Percentiles rank a stretch among this genome's conserved stretches.
These are phyloP conservation scores for Daldinia bambusicola DNA, from an alignment of 495 filamentous ascomycete genomes.

Conservation along the genomic window DNA sequence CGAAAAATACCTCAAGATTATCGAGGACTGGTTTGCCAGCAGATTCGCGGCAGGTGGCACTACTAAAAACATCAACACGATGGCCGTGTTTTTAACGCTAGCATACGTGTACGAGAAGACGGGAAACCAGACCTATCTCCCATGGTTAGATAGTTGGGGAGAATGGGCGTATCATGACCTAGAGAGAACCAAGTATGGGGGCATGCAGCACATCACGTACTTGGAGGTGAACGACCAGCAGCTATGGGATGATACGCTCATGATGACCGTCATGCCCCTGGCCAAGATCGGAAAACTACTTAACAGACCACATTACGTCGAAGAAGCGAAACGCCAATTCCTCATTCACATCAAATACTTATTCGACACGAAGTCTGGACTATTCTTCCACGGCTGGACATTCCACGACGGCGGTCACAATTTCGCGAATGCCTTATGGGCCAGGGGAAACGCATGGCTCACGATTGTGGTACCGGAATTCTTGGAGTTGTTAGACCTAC, in stretches of 20 bases:
- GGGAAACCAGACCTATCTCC: constrained; percentile 67
- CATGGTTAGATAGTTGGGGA: constrained; percentile 78
- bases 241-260: constrained; percentile 81
- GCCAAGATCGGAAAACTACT: constrained; percentile 78
- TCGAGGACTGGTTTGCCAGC: constrained; percentile 73
- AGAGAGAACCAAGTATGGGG: constrained; percentile 72
- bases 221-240: constrained; percentile 71
- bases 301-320: constrained; percentile 71
- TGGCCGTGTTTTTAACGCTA: constrained; percentile 76
- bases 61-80: constrained; percentile 85
- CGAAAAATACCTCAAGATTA: constrained; percentile 61
- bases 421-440: constrained; percentile 76
- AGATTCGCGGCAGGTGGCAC: constrained; percentile 74
- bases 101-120: constrained; percentile 77
- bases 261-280: constrained; percentile 82
- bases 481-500: constrained; percentile 70
- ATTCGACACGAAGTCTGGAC: constrained; percentile 71
- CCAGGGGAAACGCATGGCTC: constrained; percentile 71
- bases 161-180: constrained; percentile 82
- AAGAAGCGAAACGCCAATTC: constrained; percentile 77
- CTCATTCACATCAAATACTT: constrained; percentile 77
- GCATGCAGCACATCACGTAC: constrained; percentile 80
- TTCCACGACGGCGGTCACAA: constrained; percentile 75
- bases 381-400: constrained; percentile 81
- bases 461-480: constrained; percentile 81